These are phyloP conservation scores for Zanthoxylum bungeanum DNA, from an alignment of 345 rosid species.

Conservation along the genomic window DNA sequence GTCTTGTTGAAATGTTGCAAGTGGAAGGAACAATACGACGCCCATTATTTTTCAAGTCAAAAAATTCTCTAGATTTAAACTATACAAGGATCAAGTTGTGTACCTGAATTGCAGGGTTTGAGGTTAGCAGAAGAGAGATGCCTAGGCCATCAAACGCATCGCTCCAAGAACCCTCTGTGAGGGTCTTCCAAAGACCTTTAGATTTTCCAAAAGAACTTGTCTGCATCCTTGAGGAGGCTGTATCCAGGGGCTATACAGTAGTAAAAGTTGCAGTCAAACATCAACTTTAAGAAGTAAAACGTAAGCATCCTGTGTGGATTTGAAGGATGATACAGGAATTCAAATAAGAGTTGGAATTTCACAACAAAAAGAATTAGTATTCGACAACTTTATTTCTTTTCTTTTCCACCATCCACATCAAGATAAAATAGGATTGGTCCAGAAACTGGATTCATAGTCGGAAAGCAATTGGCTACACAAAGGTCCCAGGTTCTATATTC, in stretches of 20 bases:
- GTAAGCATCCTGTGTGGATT: no score
- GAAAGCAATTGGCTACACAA: not conserved
- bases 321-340: not conserved
- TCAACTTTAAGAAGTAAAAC: slow-evolving; percentile 7
- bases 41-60: no score
- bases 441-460: not conserved
- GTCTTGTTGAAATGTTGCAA: not conserved
- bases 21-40: not conserved
- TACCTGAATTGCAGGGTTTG: slow-evolving; percentile 89
- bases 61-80: no score
- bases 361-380: not conserved
- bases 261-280: slow-evolving; percentile 12
- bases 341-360: not conserved
- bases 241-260: slow-evolving; percentile 66
- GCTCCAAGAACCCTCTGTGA: slow-evolving; percentile 53
- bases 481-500: not conserved
- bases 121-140: slow-evolving; percentile 66
- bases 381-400: not conserved
- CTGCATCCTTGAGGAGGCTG: slow-evolving; percentile 87
- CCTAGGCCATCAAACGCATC: slow-evolving; percentile 74
- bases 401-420: no score
- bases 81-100: no score
- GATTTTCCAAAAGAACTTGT: slow-evolving; percentile 82
- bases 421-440: no score
- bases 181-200: slow-evolving; percentile 70